These are phyloP conservation scores for Mycena chlorophos DNA, from an alignment of 768 basidiomycete species.

Conservation along the genomic window DNA sequence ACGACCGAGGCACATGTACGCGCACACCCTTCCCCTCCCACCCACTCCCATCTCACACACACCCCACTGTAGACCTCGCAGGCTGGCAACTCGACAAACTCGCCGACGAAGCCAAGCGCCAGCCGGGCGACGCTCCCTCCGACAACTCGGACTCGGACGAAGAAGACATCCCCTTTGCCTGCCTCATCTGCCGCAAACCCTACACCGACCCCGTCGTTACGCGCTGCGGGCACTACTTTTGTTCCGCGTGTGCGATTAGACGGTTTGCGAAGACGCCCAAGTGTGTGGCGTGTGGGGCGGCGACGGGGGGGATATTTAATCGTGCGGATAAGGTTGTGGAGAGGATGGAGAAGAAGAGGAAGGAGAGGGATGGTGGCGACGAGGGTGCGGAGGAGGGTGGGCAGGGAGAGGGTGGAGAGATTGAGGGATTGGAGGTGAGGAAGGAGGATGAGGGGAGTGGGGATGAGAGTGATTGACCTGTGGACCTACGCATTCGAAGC, in stretches of 20 bases:
- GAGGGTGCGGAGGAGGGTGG: constrained; percentile 44
- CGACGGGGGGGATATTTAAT: constrained; percentile 97
- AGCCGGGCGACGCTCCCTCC: constrained; percentile 48
- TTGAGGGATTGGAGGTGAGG: constrained; percentile 53
- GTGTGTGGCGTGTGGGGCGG: constrained; percentile 90
- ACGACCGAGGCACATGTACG: constrained; percentile 94
- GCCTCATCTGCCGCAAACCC: constrained; percentile 91
- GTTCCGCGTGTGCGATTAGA: constrained; percentile 92
- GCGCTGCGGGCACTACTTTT: constrained; percentile 96
- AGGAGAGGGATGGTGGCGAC: constrained; percentile 55
- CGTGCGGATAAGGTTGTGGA: constrained; percentile 90
- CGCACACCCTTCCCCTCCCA: constrained; percentile 24
- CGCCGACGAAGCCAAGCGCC: constrained; percentile 71
- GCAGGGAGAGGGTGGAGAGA: constrained; percentile 47
- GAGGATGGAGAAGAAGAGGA: constrained; percentile 75
- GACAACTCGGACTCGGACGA: constrained; percentile 72
- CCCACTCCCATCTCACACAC: constrained; percentile 2
- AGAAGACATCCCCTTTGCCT: constrained; percentile 97
- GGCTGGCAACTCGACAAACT: constrained; percentile 99
- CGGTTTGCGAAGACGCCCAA: constrained; percentile 93
- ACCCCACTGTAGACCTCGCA: constrained; percentile 66
- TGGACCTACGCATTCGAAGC: too few relatives aligned
- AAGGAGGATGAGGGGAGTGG: constrained; percentile 33
- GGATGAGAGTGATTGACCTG: too few relatives aligned
- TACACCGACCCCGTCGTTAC: constrained; percentile 96